Evolutionary conservation across 2,329 filamentous ascomycete species (phyloP).

Genomic region (Cladophialophora carrionii): DNA sequence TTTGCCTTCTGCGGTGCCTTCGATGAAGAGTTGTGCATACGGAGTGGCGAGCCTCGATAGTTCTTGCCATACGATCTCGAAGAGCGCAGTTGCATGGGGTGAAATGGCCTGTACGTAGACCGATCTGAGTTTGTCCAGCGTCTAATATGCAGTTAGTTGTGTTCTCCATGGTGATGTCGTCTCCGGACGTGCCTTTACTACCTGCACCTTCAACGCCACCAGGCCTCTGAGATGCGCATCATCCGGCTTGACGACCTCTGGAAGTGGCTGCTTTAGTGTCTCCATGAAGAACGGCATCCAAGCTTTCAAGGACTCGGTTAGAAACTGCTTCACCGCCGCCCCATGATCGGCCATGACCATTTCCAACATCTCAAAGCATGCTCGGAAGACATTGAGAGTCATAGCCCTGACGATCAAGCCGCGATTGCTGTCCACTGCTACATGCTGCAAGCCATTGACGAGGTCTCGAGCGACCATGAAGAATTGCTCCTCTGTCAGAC

Average conservation of each 20-base stretch:
- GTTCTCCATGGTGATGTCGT: not conserved
- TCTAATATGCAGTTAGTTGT: slow-evolving; percentile 53
- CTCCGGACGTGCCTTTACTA: slow-evolving; percentile 66
- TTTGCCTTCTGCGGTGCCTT: slow-evolving; percentile 81
- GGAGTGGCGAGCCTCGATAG: slow-evolving; percentile 71
- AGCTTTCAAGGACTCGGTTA: slow-evolving; percentile 76
- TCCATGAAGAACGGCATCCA: slow-evolving; percentile 91
- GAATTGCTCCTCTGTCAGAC: slow-evolving; percentile 92
- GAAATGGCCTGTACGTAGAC: slow-evolving; percentile 82
- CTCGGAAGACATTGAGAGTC: slow-evolving; percentile 85
- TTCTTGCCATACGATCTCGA: slow-evolving; percentile 87
- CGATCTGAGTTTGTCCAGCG: slow-evolving; percentile 81
- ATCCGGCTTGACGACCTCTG: slow-evolving; percentile 43
- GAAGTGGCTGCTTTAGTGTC: slow-evolving; percentile 74
- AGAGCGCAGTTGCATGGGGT: slow-evolving; percentile 79
- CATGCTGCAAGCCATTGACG: slow-evolving; percentile 78
- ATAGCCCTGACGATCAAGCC: slow-evolving; percentile 78
- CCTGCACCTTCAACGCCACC: slow-evolving; percentile 86
- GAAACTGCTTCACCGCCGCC: slow-evolving; percentile 81
- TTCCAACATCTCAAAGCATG: slow-evolving; percentile 92
- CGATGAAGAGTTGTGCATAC: slow-evolving; percentile 83
- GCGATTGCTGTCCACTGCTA: slow-evolving; percentile 74
- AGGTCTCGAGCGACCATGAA: slow-evolving; percentile 86
- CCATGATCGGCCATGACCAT: slow-evolving; percentile 95
- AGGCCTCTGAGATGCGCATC: slow-evolving; percentile 74